Conservation (phyloP, 2,329 filamentous ascomycete species). For the Pyricularia sp. region DNA sequence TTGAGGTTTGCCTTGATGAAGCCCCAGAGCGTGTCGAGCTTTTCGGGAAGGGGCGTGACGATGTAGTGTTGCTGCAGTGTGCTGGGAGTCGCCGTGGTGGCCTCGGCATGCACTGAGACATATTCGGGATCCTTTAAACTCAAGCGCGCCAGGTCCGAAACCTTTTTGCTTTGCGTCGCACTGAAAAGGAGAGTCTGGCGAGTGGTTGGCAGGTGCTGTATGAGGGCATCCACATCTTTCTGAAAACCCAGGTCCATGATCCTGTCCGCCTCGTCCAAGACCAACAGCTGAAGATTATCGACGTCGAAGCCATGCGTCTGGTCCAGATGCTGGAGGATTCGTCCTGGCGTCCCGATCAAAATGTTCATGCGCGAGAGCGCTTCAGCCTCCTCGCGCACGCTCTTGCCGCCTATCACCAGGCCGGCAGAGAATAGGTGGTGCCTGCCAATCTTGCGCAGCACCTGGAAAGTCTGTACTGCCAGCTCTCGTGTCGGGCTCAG, state of each 20-base stretch:
- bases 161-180: conserved; percentile 88
- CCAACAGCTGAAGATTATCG: conserved; percentile 81
- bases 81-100: conserved; percentile 65
- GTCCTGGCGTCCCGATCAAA: conserved; percentile 83
- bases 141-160: conserved; percentile 80
- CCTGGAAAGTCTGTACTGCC: conserved; percentile 93
- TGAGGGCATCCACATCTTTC: conserved; percentile 74
- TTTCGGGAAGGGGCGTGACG: conserved; percentile 70
- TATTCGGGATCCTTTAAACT: conserved; percentile 89
- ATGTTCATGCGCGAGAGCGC: conserved; percentile 90
- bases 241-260: conserved; percentile 98
- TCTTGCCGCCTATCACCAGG: conserved; percentile 87
- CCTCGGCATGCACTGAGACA: conserved; percentile 80
- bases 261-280: conserved; percentile 89
- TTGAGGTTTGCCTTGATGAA: conserved; percentile 88
- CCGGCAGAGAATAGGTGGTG: conserved; percentile 87
- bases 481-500: conserved; percentile 90
- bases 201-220: conserved; percentile 76
- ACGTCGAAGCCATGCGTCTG: conserved; percentile 85
- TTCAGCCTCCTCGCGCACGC: conserved; percentile 72
- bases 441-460: conserved; percentile 77
- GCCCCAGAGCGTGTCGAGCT: conserved; percentile 82
- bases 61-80: conserved; percentile 87
- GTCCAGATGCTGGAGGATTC: conserved; percentile 90
- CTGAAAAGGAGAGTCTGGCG: conserved; percentile 92